Evolutionary conservation across 495 filamentous ascomycete species (phyloP).

Genomic region (Patellaria atrata): DNA sequence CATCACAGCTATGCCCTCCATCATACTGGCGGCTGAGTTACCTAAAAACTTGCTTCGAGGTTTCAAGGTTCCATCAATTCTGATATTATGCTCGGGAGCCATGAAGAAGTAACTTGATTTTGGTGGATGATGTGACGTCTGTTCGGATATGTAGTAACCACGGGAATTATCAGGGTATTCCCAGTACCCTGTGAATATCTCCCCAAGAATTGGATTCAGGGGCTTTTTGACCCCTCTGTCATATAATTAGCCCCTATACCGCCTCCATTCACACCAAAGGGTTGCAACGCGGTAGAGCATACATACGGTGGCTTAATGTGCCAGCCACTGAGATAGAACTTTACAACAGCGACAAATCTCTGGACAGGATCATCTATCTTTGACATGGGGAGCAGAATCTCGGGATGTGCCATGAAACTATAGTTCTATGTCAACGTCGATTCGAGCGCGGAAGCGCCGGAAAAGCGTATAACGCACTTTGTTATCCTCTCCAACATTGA

Average conservation of each 20-base stretch:
- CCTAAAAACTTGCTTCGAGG: conserved; percentile 94
- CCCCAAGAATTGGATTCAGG: conserved; percentile 90
- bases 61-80: conserved; percentile 91
- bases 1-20: conserved; percentile 89
- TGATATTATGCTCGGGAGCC: conserved; percentile 85
- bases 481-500: conserved; percentile 98
- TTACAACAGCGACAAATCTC: conserved; percentile 86
- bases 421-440: conserved; percentile 2
- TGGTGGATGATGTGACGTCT: conserved; percentile 94
- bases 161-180: conserved; percentile 74
- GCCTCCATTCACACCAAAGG: not conserved
- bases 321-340: conserved; percentile 97
- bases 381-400: conserved; percentile 80
- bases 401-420: conserved; percentile 99
- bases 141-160: conserved; percentile 92
- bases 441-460: not conserved
- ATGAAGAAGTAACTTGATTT: conserved; percentile 99
- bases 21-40: conserved; percentile 94
- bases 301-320: conserved; percentile 94
- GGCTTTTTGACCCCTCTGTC: conserved; percentile 93
- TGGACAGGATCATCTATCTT: conserved; percentile 78
- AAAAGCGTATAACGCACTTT: conserved; percentile 44
- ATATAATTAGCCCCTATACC: conserved; percentile 1
- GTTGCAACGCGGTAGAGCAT: conserved; percentile 2
- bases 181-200: conserved; percentile 92